Evolutionary conservation across 345 rosid genomes (phyloP).

Genomic region (Linum lewisii): DNA sequence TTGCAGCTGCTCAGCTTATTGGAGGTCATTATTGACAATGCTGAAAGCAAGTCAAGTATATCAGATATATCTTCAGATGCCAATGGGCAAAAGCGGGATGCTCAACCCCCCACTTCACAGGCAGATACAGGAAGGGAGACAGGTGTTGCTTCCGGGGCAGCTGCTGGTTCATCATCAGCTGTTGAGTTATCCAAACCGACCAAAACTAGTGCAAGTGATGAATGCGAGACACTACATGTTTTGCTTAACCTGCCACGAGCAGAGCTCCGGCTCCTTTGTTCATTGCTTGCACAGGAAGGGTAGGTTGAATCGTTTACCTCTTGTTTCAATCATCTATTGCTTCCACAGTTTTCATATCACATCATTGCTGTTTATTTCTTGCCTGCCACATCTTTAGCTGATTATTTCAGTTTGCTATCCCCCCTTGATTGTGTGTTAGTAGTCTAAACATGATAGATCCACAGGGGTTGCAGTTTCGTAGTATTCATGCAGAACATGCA

Average conservation of each 20-base stretch:
- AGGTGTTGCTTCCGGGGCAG: constrained; percentile 26
- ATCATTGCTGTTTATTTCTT: too few relatives aligned
- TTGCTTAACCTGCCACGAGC: constrained; percentile 62
- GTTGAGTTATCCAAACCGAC: constrained; percentile 33
- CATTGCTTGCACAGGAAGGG: constrained; percentile 96
- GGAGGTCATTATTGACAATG: constrained; percentile 76
- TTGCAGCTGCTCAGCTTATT: constrained; percentile 76
- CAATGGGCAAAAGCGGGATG: constrained; percentile 30
- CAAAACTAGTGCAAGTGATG: constrained; percentile 33
- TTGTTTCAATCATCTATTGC: too few relatives aligned
- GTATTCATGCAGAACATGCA: too few relatives aligned
- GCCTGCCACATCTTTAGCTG: too few relatives aligned
- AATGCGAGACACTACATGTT: constrained; percentile 48
- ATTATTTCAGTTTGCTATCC: too few relatives aligned
- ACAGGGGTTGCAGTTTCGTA: too few relatives aligned
- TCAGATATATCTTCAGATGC: constrained; percentile 43
- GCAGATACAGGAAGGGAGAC: constrained; percentile 30
- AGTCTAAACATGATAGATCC: too few relatives aligned
- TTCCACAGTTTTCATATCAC: too few relatives aligned
- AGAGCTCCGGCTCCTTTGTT: constrained; percentile 81
- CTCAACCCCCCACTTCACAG: constrained; percentile 31
- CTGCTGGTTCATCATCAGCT: constrained; percentile 31
- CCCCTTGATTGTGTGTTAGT: too few relatives aligned
- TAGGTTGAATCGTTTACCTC: constrained; percentile 16
- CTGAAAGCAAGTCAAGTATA: constrained; percentile 44